Evolutionary conservation across 345 rosid species (phyloP), one percentile per base, ranked within the genome.

Genomic region (Alliaria petiolata): DNA sequence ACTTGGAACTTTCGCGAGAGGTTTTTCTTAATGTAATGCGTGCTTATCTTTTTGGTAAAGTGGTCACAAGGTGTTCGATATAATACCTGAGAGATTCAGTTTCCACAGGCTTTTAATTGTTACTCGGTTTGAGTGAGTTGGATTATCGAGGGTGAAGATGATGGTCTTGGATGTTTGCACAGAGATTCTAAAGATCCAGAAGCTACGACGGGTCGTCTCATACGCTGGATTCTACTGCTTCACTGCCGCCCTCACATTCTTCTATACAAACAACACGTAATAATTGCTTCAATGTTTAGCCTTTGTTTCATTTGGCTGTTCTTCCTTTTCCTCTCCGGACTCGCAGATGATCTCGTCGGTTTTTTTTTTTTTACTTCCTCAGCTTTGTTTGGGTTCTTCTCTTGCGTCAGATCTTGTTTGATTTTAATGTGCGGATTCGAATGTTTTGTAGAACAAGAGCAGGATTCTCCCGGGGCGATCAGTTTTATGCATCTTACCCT

Each of bases 401-500:
- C 54, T 38, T 50, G 26, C 19, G n/a, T 16, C 11, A 3, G 16
- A 39, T 43, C 5, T 62, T 11, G 15, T 6, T 20, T 12, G 49
- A 47, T 52, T 54, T 66, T 35, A 30, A 67, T 71, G 9, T 9
- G 33, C 39, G 34, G 52, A 11, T 69, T 70, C 28, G 61, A 63
- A 22, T 76, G 56, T 50, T 13, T 55, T 78, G 76, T 81, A 95
- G 97, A 52, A 91, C 92, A 56, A 85, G 97, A 85, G 97, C 97
- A 64, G 93, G 97, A 31, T 82, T 60, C 79, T 89, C 96, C 6
- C 89, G 91, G 52, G 99, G 78, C 2, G 96, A 91, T 67, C 99
- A 93, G 82, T 91, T 85, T 65, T 93, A 82, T 80, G 97, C 89
- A 22, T 81, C 99, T 15, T 95, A 89, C 64, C 99, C 97, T 3